phyloP scores from a whole-genome alignment of 148 eudicot genomes.

The Cornus kousa region DNA sequence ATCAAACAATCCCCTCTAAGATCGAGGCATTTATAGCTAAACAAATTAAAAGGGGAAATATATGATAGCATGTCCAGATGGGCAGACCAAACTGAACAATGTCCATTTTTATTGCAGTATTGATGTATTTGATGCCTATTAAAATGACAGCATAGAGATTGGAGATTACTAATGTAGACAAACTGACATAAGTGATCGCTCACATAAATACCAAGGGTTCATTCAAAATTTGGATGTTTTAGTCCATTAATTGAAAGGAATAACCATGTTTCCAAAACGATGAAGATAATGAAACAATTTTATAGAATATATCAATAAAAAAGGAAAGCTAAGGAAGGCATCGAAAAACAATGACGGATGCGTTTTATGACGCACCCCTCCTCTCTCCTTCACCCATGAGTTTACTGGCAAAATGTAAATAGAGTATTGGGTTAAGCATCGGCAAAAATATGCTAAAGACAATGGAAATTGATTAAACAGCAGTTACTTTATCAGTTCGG shows the following conservation, averaged over 20 bases:
- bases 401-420: not conserved
- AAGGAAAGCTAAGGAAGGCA: not conserved
- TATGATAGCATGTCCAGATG: not conserved
- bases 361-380: not conserved
- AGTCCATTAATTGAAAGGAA: not conserved
- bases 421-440: not conserved
- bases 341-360: not conserved
- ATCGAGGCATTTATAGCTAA: not conserved
- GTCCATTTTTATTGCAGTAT: not conserved
- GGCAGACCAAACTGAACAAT: not conserved
- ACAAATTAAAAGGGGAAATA: not conserved
- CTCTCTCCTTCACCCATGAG: not conserved
- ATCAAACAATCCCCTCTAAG: no score
- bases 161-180: not conserved
- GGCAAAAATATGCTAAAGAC: not conserved
- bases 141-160: not conserved
- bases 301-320: not conserved
- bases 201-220: not conserved
- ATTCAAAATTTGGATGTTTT: no score
- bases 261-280: not conserved
- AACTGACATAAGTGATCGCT: not conserved
- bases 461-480: not conserved
- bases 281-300: not conserved
- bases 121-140: not conserved
- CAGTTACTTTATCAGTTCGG: conserved; percentile 30